Evolutionary conservation across 2,329 filamentous ascomycete species (phyloP), one percentile per base, ranked within the genome.

Genomic region (Rhytidhysteron rufulum): DNA sequence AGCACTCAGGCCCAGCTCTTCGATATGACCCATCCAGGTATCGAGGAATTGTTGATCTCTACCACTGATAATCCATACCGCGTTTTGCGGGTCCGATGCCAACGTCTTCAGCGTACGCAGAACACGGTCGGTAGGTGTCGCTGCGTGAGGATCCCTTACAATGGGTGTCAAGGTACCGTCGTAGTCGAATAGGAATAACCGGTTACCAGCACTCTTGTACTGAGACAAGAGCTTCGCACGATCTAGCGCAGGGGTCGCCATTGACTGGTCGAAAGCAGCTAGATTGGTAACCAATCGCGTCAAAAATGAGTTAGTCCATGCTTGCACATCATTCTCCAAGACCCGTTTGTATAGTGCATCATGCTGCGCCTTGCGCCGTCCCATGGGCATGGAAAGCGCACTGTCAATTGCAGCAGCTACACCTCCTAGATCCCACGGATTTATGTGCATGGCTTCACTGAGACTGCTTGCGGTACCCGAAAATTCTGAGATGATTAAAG

Each of bases 151-250:
- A 57, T 97, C 89, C 53, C 86, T 85, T 40, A 97, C 93, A 54
- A 98, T 97, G 0, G 90, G 77, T 3, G 93, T 97, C 40, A 98
- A 77, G 1, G 93, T 98, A 34, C 93, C 93, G 62, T 98, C 93
- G 58, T 98, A 98, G 69, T 98, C 93, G 61, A 97, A 96, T 87
- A 98, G 91, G 72, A 97, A 95, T 3, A 98, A 74, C 9, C 93
- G 82, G 67, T 86, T 88, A 47, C 78, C 78, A 3, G 88, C 82
- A 29, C 77, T 72, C 44, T 82, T 80, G 66, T 96, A 97, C 44
- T 83, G 83, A 40, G 76, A 71, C 27, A 95, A 72, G 50, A 96
- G 68, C 47, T 80, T 74, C 3, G 81, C 74, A 25, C 83, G 82
- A 60, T 97, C 89, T 16, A 97, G 79, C 2, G 85, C 76, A 0